Conservation (phyloP, 768 basidiomycete species). For the Exidia glandulosa region DNA sequence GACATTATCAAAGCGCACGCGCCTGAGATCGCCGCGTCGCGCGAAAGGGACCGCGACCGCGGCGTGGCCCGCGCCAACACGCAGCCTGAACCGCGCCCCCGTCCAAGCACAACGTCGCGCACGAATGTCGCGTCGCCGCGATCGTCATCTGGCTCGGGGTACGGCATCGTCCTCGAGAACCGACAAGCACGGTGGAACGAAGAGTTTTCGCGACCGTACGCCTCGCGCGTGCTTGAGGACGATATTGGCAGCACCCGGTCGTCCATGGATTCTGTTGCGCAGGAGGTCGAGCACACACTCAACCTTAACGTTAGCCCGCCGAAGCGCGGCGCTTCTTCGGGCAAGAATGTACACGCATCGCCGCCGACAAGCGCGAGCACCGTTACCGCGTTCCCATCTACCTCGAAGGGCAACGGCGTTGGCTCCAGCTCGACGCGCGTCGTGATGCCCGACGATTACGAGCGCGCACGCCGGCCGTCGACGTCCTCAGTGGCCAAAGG, state of each 20-base stretch:
- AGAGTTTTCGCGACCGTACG: neutral
- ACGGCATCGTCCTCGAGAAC: neutral
- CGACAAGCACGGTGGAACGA: neutral
- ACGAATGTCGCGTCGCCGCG: neutral
- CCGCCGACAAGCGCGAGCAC: neutral
- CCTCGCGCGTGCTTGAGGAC: neutral
- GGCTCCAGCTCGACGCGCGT: neutral
- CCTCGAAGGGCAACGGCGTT: neutral
- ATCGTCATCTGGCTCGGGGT: neutral
- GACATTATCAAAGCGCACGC: conserved; percentile 79
- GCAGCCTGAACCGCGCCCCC: neutral
- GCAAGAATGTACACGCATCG: neutral
- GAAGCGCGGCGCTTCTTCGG: neutral
- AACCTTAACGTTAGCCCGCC: neutral
- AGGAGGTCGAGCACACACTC: conserved; percentile 65
- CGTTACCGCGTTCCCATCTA: neutral
- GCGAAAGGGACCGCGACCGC: neutral
- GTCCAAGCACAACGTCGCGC: neutral
- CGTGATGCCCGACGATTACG: neutral
- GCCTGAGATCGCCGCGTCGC: conserved; percentile 22
- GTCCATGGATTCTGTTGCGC: conserved; percentile 78
- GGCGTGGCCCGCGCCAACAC: neutral
- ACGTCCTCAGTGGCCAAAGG: neutral
- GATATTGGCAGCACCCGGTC: conserved; percentile 41
- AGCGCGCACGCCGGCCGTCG: neutral